Evolutionary conservation across 352 stramenopile species (phyloP).

Genomic region (Bremia lactucae): DNA sequence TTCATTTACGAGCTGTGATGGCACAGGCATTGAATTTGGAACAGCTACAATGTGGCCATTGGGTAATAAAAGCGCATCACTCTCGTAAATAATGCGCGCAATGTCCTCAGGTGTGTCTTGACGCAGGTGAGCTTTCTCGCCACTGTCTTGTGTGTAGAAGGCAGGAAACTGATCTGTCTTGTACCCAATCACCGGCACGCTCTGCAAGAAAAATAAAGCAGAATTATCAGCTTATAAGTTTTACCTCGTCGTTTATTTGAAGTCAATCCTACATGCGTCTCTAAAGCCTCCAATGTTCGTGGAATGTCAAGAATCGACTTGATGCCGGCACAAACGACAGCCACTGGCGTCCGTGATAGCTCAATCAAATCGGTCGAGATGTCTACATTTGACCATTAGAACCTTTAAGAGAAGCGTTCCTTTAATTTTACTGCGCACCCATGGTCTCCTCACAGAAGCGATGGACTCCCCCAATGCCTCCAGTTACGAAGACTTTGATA

Average conservation of each 20-base stretch:
- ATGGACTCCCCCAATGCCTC: conserved; percentile 94
- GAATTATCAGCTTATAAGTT: too few species aligned
- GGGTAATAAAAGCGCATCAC: conserved; percentile 61
- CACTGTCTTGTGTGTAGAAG: conserved; percentile 94
- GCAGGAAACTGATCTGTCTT: conserved; percentile 92
- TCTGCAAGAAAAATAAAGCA: conserved; percentile 58
- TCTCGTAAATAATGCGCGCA: conserved; percentile 75
- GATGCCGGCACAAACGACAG: conserved; percentile 96
- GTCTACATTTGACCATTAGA: conserved; percentile 33
- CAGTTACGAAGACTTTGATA: conserved; percentile 96
- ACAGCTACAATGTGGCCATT: conserved; percentile 84
- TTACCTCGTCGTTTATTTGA: too few species aligned
- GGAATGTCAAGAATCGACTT: conserved; percentile 98
- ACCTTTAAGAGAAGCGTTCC: not conserved
- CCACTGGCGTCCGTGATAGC: conserved; percentile 89
- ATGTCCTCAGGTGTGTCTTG: conserved; percentile 83
- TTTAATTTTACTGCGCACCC: conserved; percentile 32
- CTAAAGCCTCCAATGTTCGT: conserved; percentile 93
- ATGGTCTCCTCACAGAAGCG: conserved; percentile 89
- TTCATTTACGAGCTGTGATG: conserved; percentile 77
- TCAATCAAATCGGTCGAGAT: conserved; percentile 96
- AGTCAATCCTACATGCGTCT: conserved; percentile 88
- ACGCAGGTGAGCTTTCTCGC: conserved; percentile 71
- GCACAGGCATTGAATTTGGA: conserved; percentile 81
- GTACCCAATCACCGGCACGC: conserved; percentile 90